Evolutionary conservation across 1,139 yeast genomes (phyloP).

Genomic region (Kodamaea suecica): DNA sequence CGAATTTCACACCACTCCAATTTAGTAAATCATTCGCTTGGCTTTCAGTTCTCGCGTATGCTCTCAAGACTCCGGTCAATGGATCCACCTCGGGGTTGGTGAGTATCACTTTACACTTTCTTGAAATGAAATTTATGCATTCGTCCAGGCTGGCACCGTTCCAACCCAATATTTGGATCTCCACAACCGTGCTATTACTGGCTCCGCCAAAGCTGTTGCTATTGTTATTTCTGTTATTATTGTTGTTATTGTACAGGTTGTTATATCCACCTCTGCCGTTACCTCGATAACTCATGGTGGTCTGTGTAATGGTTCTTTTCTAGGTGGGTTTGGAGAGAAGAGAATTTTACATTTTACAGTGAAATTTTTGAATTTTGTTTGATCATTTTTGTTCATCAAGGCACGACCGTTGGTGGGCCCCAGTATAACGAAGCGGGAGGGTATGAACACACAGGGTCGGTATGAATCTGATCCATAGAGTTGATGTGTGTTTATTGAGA

Average conservation of each 20-base stretch:
- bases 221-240: constrained; percentile 13
- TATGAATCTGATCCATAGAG: too few relatives aligned
- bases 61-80: constrained; percentile 49
- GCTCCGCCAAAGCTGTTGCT: constrained; percentile 17
- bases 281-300: constrained; percentile 41
- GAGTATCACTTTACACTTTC: constrained; percentile 62
- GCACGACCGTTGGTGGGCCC: not conserved
- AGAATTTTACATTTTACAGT: not conserved
- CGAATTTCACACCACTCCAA: constrained; percentile 78
- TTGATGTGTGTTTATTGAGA: too few relatives aligned
- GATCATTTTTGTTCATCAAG: not conserved
- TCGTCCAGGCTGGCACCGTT: constrained; percentile 73
- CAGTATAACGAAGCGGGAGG: not conserved
- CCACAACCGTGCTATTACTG: constrained; percentile 31
- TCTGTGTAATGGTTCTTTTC: not conserved
- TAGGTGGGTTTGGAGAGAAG: not conserved
- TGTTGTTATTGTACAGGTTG: constrained; percentile 17
- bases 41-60: constrained; percentile 49
- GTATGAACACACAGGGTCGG: too few relatives aligned
- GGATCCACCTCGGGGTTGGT: constrained; percentile 44
- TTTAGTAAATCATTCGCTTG: constrained; percentile 60
- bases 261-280: constrained; percentile 44
- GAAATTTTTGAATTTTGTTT: not conserved
- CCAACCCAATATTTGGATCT: constrained; percentile 75
- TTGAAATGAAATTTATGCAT: constrained; percentile 61